These are phyloP conservation scores for Sporothrix humicola DNA, from an alignment of 2,329 filamentous ascomycete species.

Conservation along the genomic window DNA sequence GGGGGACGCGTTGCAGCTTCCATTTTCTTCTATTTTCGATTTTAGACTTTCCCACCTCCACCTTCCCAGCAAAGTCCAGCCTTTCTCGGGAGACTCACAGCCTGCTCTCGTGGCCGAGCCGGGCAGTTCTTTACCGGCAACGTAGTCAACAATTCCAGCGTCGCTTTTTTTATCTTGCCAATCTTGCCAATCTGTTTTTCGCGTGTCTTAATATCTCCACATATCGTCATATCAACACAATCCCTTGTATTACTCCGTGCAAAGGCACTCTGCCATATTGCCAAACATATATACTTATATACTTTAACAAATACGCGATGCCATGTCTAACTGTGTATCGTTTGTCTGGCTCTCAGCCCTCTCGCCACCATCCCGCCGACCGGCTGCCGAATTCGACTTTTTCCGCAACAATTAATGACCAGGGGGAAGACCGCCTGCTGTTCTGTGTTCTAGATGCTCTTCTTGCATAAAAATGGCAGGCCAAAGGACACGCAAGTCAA, in stretches of 20 bases:
- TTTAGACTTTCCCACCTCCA: neutral
- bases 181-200: neutral
- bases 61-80: neutral
- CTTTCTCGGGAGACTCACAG: neutral
- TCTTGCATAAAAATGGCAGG: neutral
- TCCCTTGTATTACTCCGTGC: neutral
- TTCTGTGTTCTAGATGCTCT: slow-evolving; percentile 19
- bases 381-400: slow-evolving; percentile 8
- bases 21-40: neutral
- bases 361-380: neutral
- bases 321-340: too few species aligned
- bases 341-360: neutral
- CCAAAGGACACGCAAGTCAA: slow-evolving; percentile 4
- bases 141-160: neutral
- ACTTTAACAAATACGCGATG: neutral
- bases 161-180: neutral
- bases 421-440: neutral
- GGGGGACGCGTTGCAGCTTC: neutral
- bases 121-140: slow-evolving; percentile 7
- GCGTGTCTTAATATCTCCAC: slow-evolving; percentile 13
- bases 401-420: neutral
- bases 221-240: neutral
- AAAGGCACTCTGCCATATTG: slow-evolving; percentile 6
- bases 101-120: slow-evolving; percentile 26
- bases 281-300: neutral